Conservation (phyloP, 2,329 filamentous ascomycete species). For the Fusarium duplospermum region DNA sequence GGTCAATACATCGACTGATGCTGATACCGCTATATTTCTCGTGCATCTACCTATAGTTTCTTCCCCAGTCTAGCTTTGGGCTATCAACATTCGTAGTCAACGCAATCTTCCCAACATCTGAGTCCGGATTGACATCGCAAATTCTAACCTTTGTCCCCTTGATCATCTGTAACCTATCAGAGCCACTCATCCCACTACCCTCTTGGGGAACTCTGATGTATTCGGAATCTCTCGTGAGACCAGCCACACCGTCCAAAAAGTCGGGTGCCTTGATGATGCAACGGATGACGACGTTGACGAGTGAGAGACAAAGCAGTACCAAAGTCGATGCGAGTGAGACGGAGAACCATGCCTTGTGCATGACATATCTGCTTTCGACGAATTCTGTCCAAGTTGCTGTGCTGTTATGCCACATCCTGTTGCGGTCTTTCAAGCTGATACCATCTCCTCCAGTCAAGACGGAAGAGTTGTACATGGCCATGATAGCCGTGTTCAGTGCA, state of each 20-base stretch:
- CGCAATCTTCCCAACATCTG: constrained; percentile 4
- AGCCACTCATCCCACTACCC: constrained; percentile 8
- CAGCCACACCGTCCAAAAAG: constrained; percentile 12
- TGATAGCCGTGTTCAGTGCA: neutral
- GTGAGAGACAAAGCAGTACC: neutral
- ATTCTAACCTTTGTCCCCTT: neutral
- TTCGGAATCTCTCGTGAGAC: constrained; percentile 7
- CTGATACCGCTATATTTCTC: too few species aligned
- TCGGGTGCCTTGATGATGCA: constrained; percentile 9
- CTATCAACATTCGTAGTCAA: constrained; percentile 1
- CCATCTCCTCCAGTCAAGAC: neutral
- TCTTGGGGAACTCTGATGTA: neutral
- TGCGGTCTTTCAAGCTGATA: neutral
- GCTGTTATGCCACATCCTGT: constrained; percentile 2
- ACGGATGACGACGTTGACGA: neutral
- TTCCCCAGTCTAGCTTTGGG: neutral
- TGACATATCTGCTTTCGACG: neutral
- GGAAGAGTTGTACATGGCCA: neutral
- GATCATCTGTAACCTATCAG: constrained; percentile 1
- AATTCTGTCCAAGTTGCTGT: constrained; percentile 9
- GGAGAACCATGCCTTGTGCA: constrained; percentile 7
- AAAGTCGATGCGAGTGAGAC: neutral
- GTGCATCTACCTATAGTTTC: neutral
- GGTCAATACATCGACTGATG: too few species aligned
- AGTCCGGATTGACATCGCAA: constrained; percentile 1